Evolutionary conservation across 1,284 basidiomycete species (phyloP).

Genomic region (Fistulinella cinereoalba): DNA sequence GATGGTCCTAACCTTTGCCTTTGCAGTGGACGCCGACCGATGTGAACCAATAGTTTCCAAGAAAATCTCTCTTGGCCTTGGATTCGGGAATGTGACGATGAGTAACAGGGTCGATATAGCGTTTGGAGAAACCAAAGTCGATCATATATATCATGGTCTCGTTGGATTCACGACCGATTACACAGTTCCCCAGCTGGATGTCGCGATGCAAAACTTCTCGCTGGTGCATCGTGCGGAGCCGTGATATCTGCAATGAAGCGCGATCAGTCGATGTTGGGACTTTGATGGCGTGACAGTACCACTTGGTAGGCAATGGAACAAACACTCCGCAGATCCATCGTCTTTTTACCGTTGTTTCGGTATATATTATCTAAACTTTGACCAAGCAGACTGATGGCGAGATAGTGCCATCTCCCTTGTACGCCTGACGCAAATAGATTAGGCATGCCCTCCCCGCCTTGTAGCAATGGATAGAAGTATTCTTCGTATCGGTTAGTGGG

Average conservation of each 20-base stretch:
- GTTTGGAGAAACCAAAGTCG: slow-evolving; percentile 78
- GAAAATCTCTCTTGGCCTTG: slow-evolving; percentile 63
- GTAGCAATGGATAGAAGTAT: slow-evolving; percentile 62
- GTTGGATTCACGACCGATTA: slow-evolving; percentile 54
- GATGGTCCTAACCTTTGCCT: slow-evolving; percentile 53
- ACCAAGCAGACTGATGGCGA: slow-evolving; percentile 72
- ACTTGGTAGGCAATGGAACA: slow-evolving; percentile 73
- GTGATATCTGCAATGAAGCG: slow-evolving; percentile 48
- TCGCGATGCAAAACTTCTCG: slow-evolving; percentile 71
- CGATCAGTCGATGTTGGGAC: slow-evolving; percentile 12
- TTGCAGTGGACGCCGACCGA: slow-evolving; percentile 74
- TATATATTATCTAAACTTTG: slow-evolving; percentile 63
- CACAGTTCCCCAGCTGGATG: slow-evolving; percentile 74
- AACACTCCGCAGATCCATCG: slow-evolving; percentile 65
- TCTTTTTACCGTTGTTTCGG: slow-evolving; percentile 51
- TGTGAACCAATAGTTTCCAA: slow-evolving; percentile 78
- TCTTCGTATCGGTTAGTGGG: slow-evolving; percentile 73
- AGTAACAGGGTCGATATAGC: slow-evolving; percentile 63
- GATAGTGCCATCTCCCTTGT: slow-evolving; percentile 63
- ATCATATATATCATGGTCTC: slow-evolving; percentile 73
- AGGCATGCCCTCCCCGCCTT: slow-evolving; percentile 72
- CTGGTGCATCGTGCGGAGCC: slow-evolving; percentile 69
- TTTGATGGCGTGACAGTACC: slow-evolving; percentile 40
- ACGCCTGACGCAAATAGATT: slow-evolving; percentile 60
- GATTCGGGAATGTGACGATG: slow-evolving; percentile 65